Base-by-base conservation (phyloP, 768 basidiomycete genomes). In the Pisolithus marmoratus region DNA sequence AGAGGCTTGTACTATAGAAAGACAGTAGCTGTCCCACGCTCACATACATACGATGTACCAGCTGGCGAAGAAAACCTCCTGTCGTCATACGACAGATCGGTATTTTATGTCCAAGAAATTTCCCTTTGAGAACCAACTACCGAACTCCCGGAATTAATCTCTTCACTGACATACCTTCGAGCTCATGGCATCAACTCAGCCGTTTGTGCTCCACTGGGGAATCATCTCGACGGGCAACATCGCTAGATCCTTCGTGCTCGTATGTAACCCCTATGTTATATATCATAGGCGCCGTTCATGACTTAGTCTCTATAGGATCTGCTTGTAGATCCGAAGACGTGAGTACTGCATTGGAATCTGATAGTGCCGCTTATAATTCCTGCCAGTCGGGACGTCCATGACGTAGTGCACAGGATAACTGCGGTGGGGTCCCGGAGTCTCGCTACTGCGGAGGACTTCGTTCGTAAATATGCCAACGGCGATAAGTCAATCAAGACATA, bases 201-300 rank as follows among this genome's bases (percentile, higher is more conserved):
- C 74, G 1, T 69, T 74, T 44, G 71, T 71, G 17, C 66, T 91
- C 49, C 81, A 81, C 50, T 93, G 91, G 92, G 91, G 92, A 17
- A 88, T 94, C 57, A 85, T 95, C 55, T 88, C 90, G 12, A 91
- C 90, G 2, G 90, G 89, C 27, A 62, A 65, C 19, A 94, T 93
- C 52, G 82, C 90, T 8, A 71, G 71, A 27, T 66, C 64, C 11
- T 94, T 93, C 63, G 78, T 82, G 11, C 81, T 79, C 74, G 90
- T 87, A 53, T 52, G 70, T 36, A 40, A 42, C 5, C 19, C 26
- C 9, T 14, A 27, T 17, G 22, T 27, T 17, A 20, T n/a, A 40
- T 8, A 0, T 14, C n/a, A n/a, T n/a, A n/a, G 2, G 19, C 11
- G 14, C 24, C 47, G 20, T 12, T 50, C 20, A 22, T n/a, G 51